Evolutionary conservation across 2,329 filamentous ascomycete genomes (phyloP).

Genomic region (Aureobasidium melanogenum): DNA sequence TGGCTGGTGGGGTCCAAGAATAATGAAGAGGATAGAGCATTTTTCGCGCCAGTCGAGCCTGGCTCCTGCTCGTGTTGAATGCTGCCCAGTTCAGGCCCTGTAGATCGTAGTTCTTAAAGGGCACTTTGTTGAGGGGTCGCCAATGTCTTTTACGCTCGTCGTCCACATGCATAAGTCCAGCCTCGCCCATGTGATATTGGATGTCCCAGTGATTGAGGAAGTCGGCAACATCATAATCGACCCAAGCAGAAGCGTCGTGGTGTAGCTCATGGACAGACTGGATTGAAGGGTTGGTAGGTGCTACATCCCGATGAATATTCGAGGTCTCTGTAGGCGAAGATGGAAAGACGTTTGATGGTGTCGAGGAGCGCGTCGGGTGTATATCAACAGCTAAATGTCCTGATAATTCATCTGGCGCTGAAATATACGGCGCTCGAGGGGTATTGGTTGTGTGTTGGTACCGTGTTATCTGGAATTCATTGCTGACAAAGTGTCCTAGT

Average conservation of each 20-base stretch:
- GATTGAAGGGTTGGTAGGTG: neutral
- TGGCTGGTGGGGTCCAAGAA: neutral
- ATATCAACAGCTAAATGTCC: neutral
- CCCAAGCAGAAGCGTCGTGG: neutral
- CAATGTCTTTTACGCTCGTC: conserved; percentile 15
- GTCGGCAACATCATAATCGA: conserved; percentile 22
- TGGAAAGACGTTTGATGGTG: neutral
- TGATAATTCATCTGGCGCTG: neutral
- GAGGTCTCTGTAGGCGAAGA: neutral
- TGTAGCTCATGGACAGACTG: neutral
- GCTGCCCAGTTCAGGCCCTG: conserved; percentile 30
- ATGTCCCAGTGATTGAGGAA: conserved; percentile 25
- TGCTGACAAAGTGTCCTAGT: neutral
- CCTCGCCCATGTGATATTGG: conserved; percentile 16
- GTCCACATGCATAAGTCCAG: conserved; percentile 14
- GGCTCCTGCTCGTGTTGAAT: conserved; percentile 20
- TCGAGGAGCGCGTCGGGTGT: neutral
- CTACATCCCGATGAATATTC: neutral
- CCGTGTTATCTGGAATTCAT: neutral
- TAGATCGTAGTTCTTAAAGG: conserved; percentile 20
- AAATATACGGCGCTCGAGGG: neutral
- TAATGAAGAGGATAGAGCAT: conserved; percentile 21
- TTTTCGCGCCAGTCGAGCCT: conserved; percentile 22
- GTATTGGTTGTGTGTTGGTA: neutral
- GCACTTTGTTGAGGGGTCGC: conserved; percentile 8